Evolutionary conservation across 495 filamentous ascomycete species (phyloP), one percentile per base, ranked within the genome.

Genomic region (Trichoderma virens): DNA sequence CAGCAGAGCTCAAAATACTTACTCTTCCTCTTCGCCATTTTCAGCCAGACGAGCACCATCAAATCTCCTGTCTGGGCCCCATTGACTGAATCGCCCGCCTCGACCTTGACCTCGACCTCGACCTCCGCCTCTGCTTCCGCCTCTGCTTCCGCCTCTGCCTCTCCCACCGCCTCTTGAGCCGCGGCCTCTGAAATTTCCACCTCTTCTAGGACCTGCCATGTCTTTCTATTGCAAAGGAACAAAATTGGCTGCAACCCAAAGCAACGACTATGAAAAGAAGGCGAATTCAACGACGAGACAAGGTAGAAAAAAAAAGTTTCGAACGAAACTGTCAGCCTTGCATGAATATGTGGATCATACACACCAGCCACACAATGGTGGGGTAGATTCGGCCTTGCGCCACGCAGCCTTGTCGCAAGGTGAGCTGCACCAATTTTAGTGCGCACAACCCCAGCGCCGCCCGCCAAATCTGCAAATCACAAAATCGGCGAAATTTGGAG

Each of bases 131-230:
- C 65, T 31, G 61, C 63, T 64, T 67, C 79, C 67, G 56, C 76
- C 67, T 65, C 75, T 64, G 68, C 79, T 69, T 69, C 77, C 65
- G 61, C 75, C 67, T 64, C 73, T 64, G 64, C 75, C 60, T 60
- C 73, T 54, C 56, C 18, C 69, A 67, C 65, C 64, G 3, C 51
- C 51, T 31, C 51, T 56, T 27, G 51, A 56, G 27, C 51, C 51
- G 8, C 25, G 51, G 7, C 51, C 25, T 30, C 51, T 56, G 3
- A 30, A 56, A 25, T 6, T 56, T 56, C 51, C 51, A 28, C 51
- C 51, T 31, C 51, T 13, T 56, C 51, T 56, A 13, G 51, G 51
- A 9, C 51, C 51, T 56, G 51, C 51, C 51, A 56, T 56, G 1
- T 5, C 27, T 8, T 13, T 16, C 0, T 0, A 56, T 30, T 8